phyloP scores from a whole-genome alignment of 208 protist genomes.

The Acanthamoeba lenticulata region DNA sequence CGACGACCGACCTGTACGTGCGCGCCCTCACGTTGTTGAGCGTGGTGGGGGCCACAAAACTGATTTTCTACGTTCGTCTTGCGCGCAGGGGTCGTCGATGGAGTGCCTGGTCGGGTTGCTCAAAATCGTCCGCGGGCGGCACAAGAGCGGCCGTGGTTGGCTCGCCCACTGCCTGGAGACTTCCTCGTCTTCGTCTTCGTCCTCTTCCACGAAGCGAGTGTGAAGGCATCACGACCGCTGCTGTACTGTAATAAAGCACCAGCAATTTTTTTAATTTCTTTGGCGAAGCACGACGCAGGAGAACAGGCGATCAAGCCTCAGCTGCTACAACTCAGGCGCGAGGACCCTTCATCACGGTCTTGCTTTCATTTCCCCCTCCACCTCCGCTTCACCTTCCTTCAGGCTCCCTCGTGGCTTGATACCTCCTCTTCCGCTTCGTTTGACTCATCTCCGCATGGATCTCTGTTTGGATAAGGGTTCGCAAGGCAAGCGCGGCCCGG shows the following conservation, averaged over 20 bases:
- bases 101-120: not conserved
- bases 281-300: too few species aligned
- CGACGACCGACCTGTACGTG: not conserved
- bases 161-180: conserved; percentile 3
- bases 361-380: not conserved
- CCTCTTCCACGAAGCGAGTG: too few species aligned
- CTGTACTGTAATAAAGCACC: too few species aligned
- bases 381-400: too few species aligned
- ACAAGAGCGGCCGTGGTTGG: not conserved
- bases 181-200: not conserved
- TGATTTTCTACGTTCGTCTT: not conserved
- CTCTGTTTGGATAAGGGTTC: too few species aligned
- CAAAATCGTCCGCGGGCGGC: not conserved
- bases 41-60: not conserved
- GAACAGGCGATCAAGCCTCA: too few species aligned
- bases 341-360: not conserved
- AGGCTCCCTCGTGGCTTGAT: too few species aligned
- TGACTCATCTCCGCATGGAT: too few species aligned
- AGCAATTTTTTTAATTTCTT: too few species aligned
- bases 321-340: too few species aligned
- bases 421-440: not conserved
- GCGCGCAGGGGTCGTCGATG: not conserved
- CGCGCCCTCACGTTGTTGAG: not conserved
- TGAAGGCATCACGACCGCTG: too few species aligned
- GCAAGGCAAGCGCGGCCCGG: too few species aligned